A percentile compares a stretch with the other conserved stretches of the same genome.
Conservation (phyloP, 176 grass and related monocot genomes). For the Oropetium thomaeum region DNA sequence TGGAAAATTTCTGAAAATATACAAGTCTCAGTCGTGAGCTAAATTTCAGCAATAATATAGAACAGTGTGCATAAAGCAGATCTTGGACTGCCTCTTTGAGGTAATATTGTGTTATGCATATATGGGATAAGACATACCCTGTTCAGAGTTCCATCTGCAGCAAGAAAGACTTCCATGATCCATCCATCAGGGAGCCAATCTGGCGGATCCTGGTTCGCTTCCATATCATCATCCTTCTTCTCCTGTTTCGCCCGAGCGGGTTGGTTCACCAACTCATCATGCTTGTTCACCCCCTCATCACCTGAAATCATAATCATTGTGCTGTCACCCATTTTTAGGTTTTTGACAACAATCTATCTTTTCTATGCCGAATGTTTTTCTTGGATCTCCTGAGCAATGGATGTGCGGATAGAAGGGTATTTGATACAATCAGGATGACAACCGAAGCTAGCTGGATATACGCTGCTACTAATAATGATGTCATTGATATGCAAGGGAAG, state of each 20-base stretch:
- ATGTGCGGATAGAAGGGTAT: background rate
- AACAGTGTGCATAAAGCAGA: background rate
- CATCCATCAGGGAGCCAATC: conserved; percentile 61
- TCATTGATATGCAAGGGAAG: background rate
- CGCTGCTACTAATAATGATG: background rate
- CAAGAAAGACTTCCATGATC: conserved; percentile 37
- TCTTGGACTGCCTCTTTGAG: background rate
- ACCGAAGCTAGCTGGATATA: background rate
- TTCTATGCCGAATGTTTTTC: background rate
- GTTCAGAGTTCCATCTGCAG: conserved; percentile 16
- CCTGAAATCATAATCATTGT: background rate
- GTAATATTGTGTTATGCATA: no score
- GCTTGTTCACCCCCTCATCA: background rate
- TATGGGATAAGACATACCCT: background rate
- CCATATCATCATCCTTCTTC: background rate
- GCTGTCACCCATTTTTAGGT: background rate
- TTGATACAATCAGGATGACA: background rate
- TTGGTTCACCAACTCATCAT: background rate
- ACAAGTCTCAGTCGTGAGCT: background rate
- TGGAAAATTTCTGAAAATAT: background rate
- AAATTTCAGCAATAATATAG: background rate
- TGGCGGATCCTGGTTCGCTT: background rate
- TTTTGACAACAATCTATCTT: background rate
- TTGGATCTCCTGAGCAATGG: background rate
- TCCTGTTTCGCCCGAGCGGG: background rate